Percentiles rank a stretch among this genome's conserved stretches.
Evolutionary conservation across 805 yeast genomes (phyloP).

Genomic region (Candida pseudofarinosa): DNA sequence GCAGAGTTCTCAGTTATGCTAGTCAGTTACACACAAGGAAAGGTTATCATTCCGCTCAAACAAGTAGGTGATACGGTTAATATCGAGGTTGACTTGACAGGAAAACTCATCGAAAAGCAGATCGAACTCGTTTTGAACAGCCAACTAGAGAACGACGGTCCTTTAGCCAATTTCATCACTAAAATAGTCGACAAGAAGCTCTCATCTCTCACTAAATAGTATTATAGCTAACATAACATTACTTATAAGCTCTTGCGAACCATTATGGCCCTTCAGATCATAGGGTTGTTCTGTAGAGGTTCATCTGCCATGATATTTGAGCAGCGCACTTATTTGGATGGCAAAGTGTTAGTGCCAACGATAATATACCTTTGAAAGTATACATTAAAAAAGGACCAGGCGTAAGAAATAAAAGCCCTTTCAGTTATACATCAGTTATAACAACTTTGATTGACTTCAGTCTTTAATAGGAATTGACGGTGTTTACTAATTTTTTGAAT

Average conservation of each 20-base stretch:
- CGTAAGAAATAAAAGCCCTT: neutral
- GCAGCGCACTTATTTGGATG: neutral
- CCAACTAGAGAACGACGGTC: constrained; percentile 50
- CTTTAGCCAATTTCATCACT: constrained; percentile 46
- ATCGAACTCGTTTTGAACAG: constrained; percentile 54
- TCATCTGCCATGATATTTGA: no score
- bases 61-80: constrained; percentile 64
- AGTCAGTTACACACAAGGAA: constrained; percentile 84
- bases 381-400: neutral
- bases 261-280: no score
- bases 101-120: constrained; percentile 87
- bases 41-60: constrained; percentile 71
- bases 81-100: constrained; percentile 92
- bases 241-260: no score
- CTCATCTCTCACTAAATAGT: constrained; percentile 7
- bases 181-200: constrained; percentile 30
- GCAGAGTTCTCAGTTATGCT: constrained; percentile 77
- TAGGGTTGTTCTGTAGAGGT: no score
- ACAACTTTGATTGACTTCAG: neutral
- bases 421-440: neutral
- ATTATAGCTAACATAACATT: neutral
- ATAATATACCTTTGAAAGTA: neutral
- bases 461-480: no score
- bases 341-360: constrained; percentile 4
- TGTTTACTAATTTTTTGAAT: no score